These are phyloP conservation scores for Flaveria brownii DNA, from an alignment of 129 eudicot species.

Conservation along the genomic window DNA sequence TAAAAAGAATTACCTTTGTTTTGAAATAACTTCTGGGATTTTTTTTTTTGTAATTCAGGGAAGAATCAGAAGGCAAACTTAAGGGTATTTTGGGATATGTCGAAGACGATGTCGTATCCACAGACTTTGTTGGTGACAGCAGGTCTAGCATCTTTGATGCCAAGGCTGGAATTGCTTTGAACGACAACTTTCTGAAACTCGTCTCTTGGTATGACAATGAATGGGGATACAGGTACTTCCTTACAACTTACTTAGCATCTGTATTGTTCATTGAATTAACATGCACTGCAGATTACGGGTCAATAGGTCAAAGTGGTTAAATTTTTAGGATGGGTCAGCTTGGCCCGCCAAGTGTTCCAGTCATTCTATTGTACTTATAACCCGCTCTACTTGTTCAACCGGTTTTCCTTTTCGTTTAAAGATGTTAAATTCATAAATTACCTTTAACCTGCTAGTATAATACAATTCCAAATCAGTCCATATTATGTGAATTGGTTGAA, in stretches of 20 bases:
- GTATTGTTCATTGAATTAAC: not conserved
- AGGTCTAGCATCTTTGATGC: constrained; percentile 75
- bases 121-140: too few species aligned
- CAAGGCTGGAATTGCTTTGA: constrained; percentile 94
- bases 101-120: too few species aligned
- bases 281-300: not conserved
- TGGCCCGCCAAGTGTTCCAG: not conserved
- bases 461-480: not conserved
- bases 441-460: too few species aligned
- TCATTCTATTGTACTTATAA: not conserved
- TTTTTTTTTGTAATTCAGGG: too few species aligned
- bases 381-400: not conserved
- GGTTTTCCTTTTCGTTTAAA: not conserved
- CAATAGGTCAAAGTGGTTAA: not conserved
- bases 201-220: constrained; percentile 94
- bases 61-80: too few species aligned
- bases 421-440: not conserved
- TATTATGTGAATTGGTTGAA: not conserved
- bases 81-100: too few species aligned
- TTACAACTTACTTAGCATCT: not conserved
- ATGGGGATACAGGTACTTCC: constrained; percentile 81
- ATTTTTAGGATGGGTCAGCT: not conserved
- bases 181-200: constrained; percentile 65
- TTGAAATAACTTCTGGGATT: too few species aligned
- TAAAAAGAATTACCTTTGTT: too few species aligned